Base-by-base conservation (phyloP, 345 rosid species). In the Eucalyptus regnans region DNA sequence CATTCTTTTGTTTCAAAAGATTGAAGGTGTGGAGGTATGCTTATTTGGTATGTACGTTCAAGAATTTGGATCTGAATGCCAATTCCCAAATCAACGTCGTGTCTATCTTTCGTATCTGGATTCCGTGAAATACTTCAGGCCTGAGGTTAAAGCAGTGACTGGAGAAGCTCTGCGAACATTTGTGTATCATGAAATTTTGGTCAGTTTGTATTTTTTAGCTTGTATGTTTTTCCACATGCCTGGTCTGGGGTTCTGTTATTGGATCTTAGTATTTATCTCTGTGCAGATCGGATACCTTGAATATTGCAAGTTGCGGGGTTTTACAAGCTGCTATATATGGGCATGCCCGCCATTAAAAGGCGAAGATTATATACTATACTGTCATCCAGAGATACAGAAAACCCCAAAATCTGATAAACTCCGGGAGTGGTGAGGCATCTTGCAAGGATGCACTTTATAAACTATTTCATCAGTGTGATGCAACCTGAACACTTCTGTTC, bases 301-400 rank as follows among this genome's bases (percentile, higher is more conserved):
- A 89, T 96, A 96, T 91, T 97, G 99, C 95, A 98, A 97, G 95
- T 91, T 93, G 88, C 96, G 99, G 89, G 99, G 99, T 88, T 98
- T 98, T 93, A 96, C 99, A 15, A 98, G 99, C 94, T 98, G 99
- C 93, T 98, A 98, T 89, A 97, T 98, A 89, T 98, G 99, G 99
- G 99, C 99, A 81, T 98, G 99, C 93, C 99, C 99, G 86, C 99
- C 99, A 10, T 90, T 98, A 80, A 98, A 98, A 94, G 99, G 99
- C 31, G 99, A 98, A 94, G 99, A 98, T 91, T 97, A 98, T 93
- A 98, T 98, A 88, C 89, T 98, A 83, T 97, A 98, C 91, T 98
- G 99, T 90, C 99, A 98, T 94, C 99, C 99, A 87, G 99, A 98
- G 94, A 98, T 98, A 90, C 99, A 98, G 95, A 97, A 98, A 90